Evolutionary conservation across 139 green algal species (phyloP), one percentile per base, ranked within the genome.

Genomic region (Coccomyxa sp.): DNA sequence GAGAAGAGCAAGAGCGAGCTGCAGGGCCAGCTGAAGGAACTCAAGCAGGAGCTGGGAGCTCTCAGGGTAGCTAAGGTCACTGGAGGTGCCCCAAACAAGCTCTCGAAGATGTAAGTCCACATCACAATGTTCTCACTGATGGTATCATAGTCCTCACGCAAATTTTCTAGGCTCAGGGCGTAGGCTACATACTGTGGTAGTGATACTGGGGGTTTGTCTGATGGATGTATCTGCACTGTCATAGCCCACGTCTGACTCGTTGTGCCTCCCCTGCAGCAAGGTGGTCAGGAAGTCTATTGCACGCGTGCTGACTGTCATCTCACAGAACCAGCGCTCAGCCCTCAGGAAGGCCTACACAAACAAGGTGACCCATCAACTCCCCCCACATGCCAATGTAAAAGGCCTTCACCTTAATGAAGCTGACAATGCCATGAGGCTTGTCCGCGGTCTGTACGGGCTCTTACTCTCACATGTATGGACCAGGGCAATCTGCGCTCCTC

Each of bases 41-140:
- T 98, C 37, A 99, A 99, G 94, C 82, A 82, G 35, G 96, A 99
- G 94, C 92, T 99, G 6, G 89, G 87, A 31, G 90, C 84, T 33
- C 92, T 99, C 77, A 92, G 97, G 36, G 97, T 99, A 31, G 96
- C 97, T 79, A 99, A 99, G 94, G 97, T 99, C 79, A 99, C 97
- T 75, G 95, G 95, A 76, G 97, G 97, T 41, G 97, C 97, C 34
- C 95, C 97, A 68, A 99, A 99, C 94, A 99, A 99, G 92, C 95
- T 99, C 3, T 97, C 93, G 41, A 99, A 99, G 89, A 99, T 99
- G 89, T 94, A 77, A 86, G 86, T 75, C 22, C 50, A 64, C 50
- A 64, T 18, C 50, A 64, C 18, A 7, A 68, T 10, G 18, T 34
- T 72, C 29, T n/a, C n/a, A n/a, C n/a, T n/a, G n/a, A n/a, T n/a